phyloP scores from a whole-genome alignment of 140 eudicot genomes.

The Bidens hawaiensis region DNA sequence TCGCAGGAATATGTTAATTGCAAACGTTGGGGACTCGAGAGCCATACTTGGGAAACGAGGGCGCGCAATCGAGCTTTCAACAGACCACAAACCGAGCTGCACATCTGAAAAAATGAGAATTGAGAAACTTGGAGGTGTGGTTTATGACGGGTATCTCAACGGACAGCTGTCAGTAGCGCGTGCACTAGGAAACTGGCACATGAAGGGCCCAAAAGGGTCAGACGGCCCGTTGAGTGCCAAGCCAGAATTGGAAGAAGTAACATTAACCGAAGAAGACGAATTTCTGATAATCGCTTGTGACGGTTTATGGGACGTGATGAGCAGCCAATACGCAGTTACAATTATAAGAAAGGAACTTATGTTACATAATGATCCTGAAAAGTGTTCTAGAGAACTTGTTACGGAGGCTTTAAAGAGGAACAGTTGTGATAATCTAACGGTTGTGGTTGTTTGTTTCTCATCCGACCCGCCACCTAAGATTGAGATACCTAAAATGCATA shows the following conservation, averaged over 20 bases:
- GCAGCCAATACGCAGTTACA: constrained; percentile 12
- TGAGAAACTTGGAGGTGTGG: constrained; percentile 19
- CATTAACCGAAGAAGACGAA: constrained; percentile 53
- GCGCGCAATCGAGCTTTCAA: constrained; percentile 15
- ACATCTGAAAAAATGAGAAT: constrained; percentile 16
- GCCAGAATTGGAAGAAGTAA: constrained; percentile 48
- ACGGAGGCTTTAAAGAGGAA: constrained; percentile 15
- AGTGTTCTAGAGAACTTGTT: constrained; percentile 14
- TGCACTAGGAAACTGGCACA: constrained; percentile 15
- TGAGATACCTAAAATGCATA: constrained; percentile 11
- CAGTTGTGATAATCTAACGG: constrained; percentile 18
- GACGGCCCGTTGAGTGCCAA: constrained; percentile 49
- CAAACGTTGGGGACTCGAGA: constrained; percentile 14
- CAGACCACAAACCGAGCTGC: constrained; percentile 16
- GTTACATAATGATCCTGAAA: constrained; percentile 10
- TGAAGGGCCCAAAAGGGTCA: constrained; percentile 36
- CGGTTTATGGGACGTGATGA: constrained; percentile 14
- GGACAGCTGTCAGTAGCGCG: constrained; percentile 13
- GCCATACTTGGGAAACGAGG: constrained; percentile 12
- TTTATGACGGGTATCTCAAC: constrained; percentile 15
- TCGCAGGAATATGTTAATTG: constrained; percentile 13
- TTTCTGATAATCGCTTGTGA: constrained; percentile 40
- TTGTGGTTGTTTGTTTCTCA: constrained; percentile 7
- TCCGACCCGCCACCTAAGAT: constrained; percentile 12
- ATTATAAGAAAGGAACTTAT: constrained; percentile 12